Conservation (phyloP, 139 green algal species). For the Deuterostichococcus epilithicus region DNA sequence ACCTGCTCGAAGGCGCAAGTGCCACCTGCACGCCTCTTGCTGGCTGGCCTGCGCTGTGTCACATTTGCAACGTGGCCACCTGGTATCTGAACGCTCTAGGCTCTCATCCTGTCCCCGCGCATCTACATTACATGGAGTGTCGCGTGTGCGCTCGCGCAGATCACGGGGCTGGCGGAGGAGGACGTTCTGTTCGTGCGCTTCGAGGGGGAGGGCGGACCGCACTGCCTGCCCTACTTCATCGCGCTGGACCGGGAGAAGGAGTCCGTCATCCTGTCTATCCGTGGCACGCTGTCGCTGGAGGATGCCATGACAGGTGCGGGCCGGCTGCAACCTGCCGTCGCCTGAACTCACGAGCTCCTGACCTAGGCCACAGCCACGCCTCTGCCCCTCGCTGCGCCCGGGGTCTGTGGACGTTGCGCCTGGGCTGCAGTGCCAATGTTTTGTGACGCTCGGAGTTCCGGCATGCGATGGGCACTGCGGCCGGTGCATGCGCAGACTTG, state of each 20-base stretch:
- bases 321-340: too few relatives aligned
- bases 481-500: slow-evolving; percentile 23
- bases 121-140: background rate
- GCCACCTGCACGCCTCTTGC: too few relatives aligned
- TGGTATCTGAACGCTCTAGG: background rate
- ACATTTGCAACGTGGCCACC: background rate
- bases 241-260: slow-evolving; percentile 34
- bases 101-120: background rate
- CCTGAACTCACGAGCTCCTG: too few relatives aligned
- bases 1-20: too few relatives aligned
- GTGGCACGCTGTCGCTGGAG: slow-evolving; percentile 52
- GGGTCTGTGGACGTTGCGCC: too few relatives aligned
- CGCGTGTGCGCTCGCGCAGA: too few relatives aligned
- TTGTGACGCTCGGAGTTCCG: too few relatives aligned
- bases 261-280: slow-evolving; percentile 48
- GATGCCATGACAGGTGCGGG: slow-evolving; percentile 42
- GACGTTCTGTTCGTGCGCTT: slow-evolving; percentile 41
- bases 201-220: slow-evolving; percentile 2
- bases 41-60: too few relatives aligned
- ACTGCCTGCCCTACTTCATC: slow-evolving; percentile 61
- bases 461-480: too few relatives aligned
- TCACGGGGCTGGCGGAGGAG: slow-evolving; percentile 25
- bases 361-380: too few relatives aligned
- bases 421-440: too few relatives aligned
- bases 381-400: too few relatives aligned